phyloP scores from a whole-genome alignment of 495 filamentous ascomycete species.

The Tirmania nivea region DNA sequence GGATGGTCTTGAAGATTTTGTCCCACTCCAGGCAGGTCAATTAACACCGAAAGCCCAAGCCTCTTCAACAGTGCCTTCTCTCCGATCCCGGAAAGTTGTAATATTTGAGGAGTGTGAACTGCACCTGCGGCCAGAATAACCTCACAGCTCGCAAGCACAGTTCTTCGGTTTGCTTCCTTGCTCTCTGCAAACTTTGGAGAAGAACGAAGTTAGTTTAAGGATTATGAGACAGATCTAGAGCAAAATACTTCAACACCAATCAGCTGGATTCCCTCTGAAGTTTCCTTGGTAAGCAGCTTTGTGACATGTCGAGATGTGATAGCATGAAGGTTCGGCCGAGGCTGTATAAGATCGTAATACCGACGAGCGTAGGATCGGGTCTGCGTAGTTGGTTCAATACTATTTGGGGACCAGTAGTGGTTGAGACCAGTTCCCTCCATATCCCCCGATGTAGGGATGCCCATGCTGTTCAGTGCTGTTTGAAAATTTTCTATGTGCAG shows the following conservation, averaged over 20 bases:
- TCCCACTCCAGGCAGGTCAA: slow-evolving; percentile 30
- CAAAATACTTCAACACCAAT: slow-evolving; percentile 1
- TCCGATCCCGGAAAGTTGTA: slow-evolving; percentile 28
- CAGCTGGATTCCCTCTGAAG: background rate
- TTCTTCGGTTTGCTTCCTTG: background rate
- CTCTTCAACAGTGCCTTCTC: slow-evolving; percentile 21
- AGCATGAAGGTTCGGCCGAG: slow-evolving; percentile 20
- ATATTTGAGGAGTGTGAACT: slow-evolving; percentile 25
- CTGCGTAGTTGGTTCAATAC: slow-evolving; percentile 23
- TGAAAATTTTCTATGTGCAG: slow-evolving; percentile 29
- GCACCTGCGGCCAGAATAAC: slow-evolving; percentile 27
- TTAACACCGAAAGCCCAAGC: slow-evolving; percentile 23
- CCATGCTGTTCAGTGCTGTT: slow-evolving; percentile 27
- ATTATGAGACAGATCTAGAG: slow-evolving; percentile 1
- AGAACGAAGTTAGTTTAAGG: background rate
- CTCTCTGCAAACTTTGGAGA: background rate
- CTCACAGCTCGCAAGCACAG: slow-evolving; percentile 24
- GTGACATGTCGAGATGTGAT: slow-evolving; percentile 15
- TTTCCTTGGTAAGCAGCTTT: slow-evolving; percentile 13
- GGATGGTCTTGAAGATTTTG: slow-evolving; percentile 30
- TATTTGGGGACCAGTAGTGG: slow-evolving; percentile 26
- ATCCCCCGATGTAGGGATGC: slow-evolving; percentile 27
- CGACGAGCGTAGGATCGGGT: slow-evolving; percentile 24
- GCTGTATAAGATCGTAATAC: slow-evolving; percentile 14
- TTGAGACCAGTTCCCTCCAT: slow-evolving; percentile 28